phyloP scores from a whole-genome alignment of 176 grass and related monocot species.

The Areca catechu region DNA sequence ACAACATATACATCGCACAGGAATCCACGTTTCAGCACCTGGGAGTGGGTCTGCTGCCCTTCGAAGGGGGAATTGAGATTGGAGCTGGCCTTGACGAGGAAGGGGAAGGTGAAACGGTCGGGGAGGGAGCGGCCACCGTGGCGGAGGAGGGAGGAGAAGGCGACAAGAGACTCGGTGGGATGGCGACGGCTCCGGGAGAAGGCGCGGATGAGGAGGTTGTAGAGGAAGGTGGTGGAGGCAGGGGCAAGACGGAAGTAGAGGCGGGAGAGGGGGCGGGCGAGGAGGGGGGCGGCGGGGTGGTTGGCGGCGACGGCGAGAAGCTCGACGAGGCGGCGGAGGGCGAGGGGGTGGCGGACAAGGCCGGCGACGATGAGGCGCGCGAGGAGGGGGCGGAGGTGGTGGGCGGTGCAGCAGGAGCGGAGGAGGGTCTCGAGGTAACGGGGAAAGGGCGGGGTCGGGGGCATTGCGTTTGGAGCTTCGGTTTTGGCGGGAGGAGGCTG shows the following conservation, averaged over 20 bases:
- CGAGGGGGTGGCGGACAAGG: constrained; percentile 16
- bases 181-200: constrained; percentile 17
- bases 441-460: not conserved
- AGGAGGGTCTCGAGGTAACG: not conserved
- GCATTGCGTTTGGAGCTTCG: not conserved
- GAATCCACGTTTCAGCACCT: constrained; percentile 44
- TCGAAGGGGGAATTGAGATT: constrained; percentile 12
- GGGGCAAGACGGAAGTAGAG: constrained; percentile 56
- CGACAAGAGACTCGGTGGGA: not conserved
- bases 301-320: constrained; percentile 25
- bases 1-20: constrained; percentile 37
- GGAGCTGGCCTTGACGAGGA: constrained; percentile 10
- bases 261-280: constrained; percentile 29
- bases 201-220: constrained; percentile 60
- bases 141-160: constrained; percentile 24
- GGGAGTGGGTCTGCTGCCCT: constrained; percentile 46
- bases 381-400: constrained; percentile 38
- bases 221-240: constrained; percentile 47
- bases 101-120: constrained; percentile 29
- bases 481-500: not conserved
- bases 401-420: constrained; percentile 1
- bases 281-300: constrained; percentile 25
- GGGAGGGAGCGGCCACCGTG: constrained; percentile 3
- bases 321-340: constrained; percentile 32
- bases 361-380: constrained; percentile 36